Base-by-base conservation (phyloP, 441 rosid genomes). In the Gossypium trilobum region DNA sequence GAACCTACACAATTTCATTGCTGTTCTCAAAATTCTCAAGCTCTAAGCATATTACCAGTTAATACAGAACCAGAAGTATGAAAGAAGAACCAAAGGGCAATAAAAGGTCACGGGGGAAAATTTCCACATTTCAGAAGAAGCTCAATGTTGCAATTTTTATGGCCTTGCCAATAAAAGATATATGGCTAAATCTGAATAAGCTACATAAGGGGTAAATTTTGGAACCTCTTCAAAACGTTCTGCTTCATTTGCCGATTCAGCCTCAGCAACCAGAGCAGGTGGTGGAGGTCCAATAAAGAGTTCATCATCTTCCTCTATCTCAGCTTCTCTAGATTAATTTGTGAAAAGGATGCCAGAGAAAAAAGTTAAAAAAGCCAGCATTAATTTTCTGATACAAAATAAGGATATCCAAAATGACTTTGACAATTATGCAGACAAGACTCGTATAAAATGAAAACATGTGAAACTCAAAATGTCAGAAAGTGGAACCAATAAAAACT, bases 181-280 rank as follows among this genome's bases (percentile, higher is more conserved):
- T 23, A 57, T 44, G 23, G 23, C 74, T 14, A 56, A 77, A 60
- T 73, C 22, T 25, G 50, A 60, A 75, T n/a, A 4, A 65, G 52
- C 59, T 69, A 73, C 58, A 50, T 17, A 23, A 54, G 17, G 74
- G 46, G 44, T 19, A 74, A 75, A 77, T 68, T 44, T 68, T 78
- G 72, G 72, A 73, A 90, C 97, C 97, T 91, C 96, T 87, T 94
- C 98, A 70, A 91, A 91, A 54, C 91, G 89, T 86, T 94, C 98
- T 42, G 98, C 98, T 74, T 94, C 98, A 57, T 94, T 91, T 9
- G 89, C 92, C 14, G 92, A 81, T 82, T 82, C 97, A 70, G 86
- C 97, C 87, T 94, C 97, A 65, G 94, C 92, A 79, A 90, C 95
- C 84, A 91, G 58, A 74, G 97, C 91, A 19, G 97, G 94, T 44